Evolutionary conservation across 495 filamentous ascomycete genomes (phyloP).

Genomic region (Aspergillus incahuasiensis): DNA sequence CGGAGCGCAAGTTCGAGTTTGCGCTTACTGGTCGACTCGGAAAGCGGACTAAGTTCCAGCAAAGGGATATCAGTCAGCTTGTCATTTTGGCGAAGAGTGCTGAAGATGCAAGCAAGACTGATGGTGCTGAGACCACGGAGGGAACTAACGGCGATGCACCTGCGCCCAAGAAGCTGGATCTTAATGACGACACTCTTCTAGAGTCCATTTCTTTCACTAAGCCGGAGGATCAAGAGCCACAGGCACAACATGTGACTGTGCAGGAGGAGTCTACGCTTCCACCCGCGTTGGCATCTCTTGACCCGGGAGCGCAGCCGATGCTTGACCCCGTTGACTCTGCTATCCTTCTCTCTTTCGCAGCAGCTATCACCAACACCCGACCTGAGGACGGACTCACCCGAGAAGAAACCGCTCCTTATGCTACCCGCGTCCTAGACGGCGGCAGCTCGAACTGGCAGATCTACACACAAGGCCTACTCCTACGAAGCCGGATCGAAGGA

Average conservation of each 20-base stretch:
- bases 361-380: constrained; percentile 81
- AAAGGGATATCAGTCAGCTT: constrained; percentile 82
- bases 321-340: constrained; percentile 79
- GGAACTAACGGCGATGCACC: constrained; percentile 22
- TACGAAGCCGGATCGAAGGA: constrained; percentile 84
- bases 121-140: background rate
- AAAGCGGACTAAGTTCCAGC: constrained; percentile 89
- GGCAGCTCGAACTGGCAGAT: constrained; percentile 96
- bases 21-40: constrained; percentile 80
- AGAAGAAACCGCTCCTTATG: constrained; percentile 90
- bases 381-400: constrained; percentile 80
- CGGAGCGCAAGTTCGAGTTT: constrained; percentile 67
- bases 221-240: constrained; percentile 28
- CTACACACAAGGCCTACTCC: constrained; percentile 86
- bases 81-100: constrained; percentile 83
- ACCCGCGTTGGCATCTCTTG: constrained; percentile 52
- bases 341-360: constrained; percentile 75
- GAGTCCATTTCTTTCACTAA: constrained; percentile 78
- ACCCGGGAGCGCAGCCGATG: constrained; percentile 76
- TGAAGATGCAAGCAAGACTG: constrained; percentile 19
- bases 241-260: constrained; percentile 34
- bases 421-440: constrained; percentile 78
- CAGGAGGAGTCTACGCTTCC: constrained; percentile 56
- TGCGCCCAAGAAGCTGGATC: constrained; percentile 59
- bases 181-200: constrained; percentile 91